Evolutionary conservation across 352 stramenopile species (phyloP).

Genomic region (Globisporangium iwayamae): DNA sequence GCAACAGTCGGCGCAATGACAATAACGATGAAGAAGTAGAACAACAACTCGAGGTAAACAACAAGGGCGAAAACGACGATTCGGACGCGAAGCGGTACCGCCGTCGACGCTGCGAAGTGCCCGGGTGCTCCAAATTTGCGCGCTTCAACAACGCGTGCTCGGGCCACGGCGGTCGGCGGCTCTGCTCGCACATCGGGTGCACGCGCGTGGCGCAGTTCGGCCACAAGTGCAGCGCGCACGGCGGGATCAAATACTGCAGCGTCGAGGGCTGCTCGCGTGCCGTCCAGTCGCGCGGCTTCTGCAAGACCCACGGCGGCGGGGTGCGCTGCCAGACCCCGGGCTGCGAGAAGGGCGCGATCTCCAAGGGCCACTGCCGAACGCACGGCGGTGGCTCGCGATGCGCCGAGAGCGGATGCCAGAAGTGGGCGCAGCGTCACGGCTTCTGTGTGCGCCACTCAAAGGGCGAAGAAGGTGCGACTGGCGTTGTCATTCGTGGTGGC

Average conservation of each 20-base stretch:
- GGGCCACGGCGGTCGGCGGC: constrained; percentile 61
- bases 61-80: constrained; percentile 2
- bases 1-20: not conserved
- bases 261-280: constrained; percentile 64
- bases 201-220: constrained; percentile 72
- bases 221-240: constrained; percentile 79
- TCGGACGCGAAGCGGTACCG: constrained; percentile 50
- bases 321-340: constrained; percentile 74
- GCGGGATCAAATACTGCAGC: constrained; percentile 73
- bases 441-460: constrained; percentile 80
- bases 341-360: constrained; percentile 84
- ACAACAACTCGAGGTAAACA: not conserved
- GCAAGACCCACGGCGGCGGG: constrained; percentile 84
- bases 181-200: constrained; percentile 66
- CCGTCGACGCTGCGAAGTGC: constrained; percentile 57
- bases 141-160: constrained; percentile 80
- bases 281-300: constrained; percentile 81
- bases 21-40: constrained; percentile 4
- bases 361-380: constrained; percentile 77
- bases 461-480: not conserved
- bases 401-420: constrained; percentile 55
- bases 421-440: constrained; percentile 72
- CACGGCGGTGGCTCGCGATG: constrained; percentile 83
- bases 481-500: not conserved
- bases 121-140: constrained; percentile 70